Evolutionary conservation across 495 filamentous ascomycete species (phyloP).

Genomic region (Trichoderma parareesei): DNA sequence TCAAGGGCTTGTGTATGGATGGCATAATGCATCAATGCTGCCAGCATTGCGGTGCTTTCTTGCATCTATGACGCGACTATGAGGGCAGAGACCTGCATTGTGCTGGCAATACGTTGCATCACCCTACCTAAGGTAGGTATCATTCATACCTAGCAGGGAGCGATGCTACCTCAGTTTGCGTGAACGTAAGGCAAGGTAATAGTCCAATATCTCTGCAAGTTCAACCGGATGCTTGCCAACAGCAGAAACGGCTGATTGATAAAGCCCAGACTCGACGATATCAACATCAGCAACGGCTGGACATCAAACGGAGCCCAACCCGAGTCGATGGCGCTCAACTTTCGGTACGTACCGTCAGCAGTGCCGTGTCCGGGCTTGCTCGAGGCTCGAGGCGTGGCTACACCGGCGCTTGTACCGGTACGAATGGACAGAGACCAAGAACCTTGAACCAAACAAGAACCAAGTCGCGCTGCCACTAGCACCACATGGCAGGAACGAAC

Average conservation of each 20-base stretch:
- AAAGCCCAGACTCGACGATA: too few species aligned
- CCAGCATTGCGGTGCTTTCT: not conserved
- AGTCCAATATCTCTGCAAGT: not conserved
- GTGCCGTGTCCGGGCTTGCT: not conserved
- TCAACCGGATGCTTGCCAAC: not conserved
- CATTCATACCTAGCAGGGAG: not conserved
- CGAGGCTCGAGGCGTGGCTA: not conserved
- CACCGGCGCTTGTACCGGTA: not conserved
- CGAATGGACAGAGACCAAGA: not conserved
- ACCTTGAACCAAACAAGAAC: too few species aligned
- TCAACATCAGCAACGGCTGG: too few species aligned
- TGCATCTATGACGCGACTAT: not conserved
- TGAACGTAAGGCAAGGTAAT: too few species aligned
- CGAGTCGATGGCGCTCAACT: not conserved
- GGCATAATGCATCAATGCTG: not conserved
- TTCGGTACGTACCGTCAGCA: constrained; percentile 9
- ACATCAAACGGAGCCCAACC: too few species aligned
- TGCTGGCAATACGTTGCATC: not conserved
- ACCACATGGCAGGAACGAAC: not conserved
- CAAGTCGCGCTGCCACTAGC: not conserved
- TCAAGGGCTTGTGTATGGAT: not conserved
- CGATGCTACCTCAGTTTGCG: too few species aligned
- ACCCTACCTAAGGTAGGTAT: too few species aligned
- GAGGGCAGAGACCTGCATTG: constrained; percentile 1
- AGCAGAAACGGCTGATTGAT: too few species aligned